phyloP scores from a whole-genome alignment of 805 yeast genomes.

The Wickerhamiella alocasiicola region DNA sequence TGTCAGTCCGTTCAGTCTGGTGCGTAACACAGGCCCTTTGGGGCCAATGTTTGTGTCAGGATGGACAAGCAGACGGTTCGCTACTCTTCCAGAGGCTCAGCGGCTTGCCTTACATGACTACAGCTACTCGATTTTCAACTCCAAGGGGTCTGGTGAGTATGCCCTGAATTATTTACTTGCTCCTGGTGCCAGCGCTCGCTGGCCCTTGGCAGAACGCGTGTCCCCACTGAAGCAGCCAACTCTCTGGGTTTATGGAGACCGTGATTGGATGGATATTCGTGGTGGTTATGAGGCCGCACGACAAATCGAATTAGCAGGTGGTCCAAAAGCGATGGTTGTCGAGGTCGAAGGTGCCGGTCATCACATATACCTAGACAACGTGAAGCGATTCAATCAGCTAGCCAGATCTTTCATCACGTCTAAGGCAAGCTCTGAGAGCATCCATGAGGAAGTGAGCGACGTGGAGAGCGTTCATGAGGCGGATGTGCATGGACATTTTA shows the following conservation, averaged over 20 bases:
- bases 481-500: too few relatives aligned
- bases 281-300: conserved; percentile 31
- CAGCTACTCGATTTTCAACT: conserved; percentile 71
- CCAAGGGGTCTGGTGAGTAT: conserved; percentile 87
- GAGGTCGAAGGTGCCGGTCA: conserved; percentile 51
- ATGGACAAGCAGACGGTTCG: conserved; percentile 78
- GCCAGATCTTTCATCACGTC: conserved; percentile 39
- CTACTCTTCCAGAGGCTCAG: conserved; percentile 38
- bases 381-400: conserved; percentile 38
- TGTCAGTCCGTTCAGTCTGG: conserved; percentile 72
- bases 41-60: conserved; percentile 81
- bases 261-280: conserved; percentile 51
- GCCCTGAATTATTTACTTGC: conserved; percentile 70
- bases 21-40: conserved; percentile 62
- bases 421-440: too few relatives aligned
- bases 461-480: too few relatives aligned
- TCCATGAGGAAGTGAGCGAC: too few relatives aligned
- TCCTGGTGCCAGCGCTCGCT: conserved; percentile 83
- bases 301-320: conserved; percentile 19
- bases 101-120: conserved; percentile 55
- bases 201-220: conserved; percentile 49
- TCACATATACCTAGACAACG: conserved; percentile 58
- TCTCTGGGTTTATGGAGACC: conserved; percentile 76
- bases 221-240: conserved; percentile 42
- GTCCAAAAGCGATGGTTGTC: conserved; percentile 23